Evolutionary conservation across 495 filamentous ascomycete genomes (phyloP).

Genomic region (Penicillium steckii): DNA sequence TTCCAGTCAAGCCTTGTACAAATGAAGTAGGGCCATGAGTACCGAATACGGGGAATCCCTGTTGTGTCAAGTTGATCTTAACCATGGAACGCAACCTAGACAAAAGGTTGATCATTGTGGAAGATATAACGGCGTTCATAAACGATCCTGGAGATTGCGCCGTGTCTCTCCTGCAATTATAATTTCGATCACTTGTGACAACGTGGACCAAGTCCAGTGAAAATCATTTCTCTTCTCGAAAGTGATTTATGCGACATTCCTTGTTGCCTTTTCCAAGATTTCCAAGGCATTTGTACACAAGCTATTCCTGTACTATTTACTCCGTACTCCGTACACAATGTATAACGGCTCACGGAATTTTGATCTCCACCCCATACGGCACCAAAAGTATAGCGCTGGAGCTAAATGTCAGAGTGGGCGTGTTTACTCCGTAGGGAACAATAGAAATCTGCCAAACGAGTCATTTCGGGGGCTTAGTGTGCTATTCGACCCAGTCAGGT

Average conservation of each 20-base stretch:
- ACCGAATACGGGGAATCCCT: not conserved
- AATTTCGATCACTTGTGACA: not conserved
- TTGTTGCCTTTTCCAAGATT: not conserved
- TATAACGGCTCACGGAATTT: not conserved
- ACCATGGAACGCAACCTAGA: not conserved
- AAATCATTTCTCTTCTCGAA: no score
- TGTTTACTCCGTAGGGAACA: not conserved
- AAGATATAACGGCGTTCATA: not conserved
- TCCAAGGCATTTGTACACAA: not conserved
- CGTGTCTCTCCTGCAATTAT: not conserved
- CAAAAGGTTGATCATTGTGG: not conserved
- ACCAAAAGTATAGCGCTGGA: not conserved
- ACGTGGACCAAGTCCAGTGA: not conserved
- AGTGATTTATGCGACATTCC: not conserved
- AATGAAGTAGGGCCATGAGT: not conserved
- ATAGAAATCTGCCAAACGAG: not conserved
- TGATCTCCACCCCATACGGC: not conserved
- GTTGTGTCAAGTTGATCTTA: not conserved
- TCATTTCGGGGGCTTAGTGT: not conserved
- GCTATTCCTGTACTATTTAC: not conserved
- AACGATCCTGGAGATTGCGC: not conserved
- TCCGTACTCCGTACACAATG: not conserved
- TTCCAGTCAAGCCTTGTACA: not conserved
- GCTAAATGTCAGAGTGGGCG: not conserved
- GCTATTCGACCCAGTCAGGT: constrained; percentile 1